phyloP scores from a whole-genome alignment of 1,284 basidiomycete genomes.

The Ceratobasidium sp. region DNA sequence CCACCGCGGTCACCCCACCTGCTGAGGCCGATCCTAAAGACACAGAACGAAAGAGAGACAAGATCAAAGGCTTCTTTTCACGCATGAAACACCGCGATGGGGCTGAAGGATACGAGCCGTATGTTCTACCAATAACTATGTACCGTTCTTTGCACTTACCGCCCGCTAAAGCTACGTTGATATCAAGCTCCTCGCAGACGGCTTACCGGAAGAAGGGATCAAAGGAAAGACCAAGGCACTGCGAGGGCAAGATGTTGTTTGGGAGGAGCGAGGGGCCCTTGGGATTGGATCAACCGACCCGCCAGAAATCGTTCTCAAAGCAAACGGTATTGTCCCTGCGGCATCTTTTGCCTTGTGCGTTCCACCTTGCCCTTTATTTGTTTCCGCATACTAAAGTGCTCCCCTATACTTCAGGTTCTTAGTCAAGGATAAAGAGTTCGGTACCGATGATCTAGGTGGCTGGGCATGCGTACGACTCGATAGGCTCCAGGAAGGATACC shows the following conservation, averaged over 20 bases:
- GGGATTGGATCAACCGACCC: slow-evolving; percentile 18
- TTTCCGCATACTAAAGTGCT: neutral
- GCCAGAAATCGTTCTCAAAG: slow-evolving; percentile 34
- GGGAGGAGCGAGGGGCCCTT: slow-evolving; percentile 17
- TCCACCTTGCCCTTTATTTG: neutral
- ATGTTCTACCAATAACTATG: neutral
- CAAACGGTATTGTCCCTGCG: slow-evolving; percentile 15
- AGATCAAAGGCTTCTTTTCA: slow-evolving; percentile 25
- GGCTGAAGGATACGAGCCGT: slow-evolving; percentile 28
- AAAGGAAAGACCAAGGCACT: slow-evolving; percentile 20
- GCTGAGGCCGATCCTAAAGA: neutral
- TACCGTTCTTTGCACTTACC: neutral
- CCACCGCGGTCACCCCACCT: neutral
- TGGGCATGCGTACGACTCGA: slow-evolving; percentile 33
- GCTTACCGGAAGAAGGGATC: slow-evolving; percentile 14
- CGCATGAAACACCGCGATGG: slow-evolving; percentile 30
- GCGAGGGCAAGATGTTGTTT: slow-evolving; percentile 23
- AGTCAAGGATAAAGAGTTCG: slow-evolving; percentile 31
- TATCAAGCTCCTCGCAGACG: slow-evolving; percentile 23
- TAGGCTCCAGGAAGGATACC: slow-evolving; percentile 27
- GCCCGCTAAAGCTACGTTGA: slow-evolving; percentile 2
- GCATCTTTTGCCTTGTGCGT: slow-evolving; percentile 28
- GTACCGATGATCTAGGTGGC: slow-evolving; percentile 15
- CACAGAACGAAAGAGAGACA: neutral
- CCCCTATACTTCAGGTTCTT: slow-evolving; percentile 9